Evolutionary conservation across 108 stramenopile species (phyloP).

Genomic region (Cyclotella cryptica): DNA sequence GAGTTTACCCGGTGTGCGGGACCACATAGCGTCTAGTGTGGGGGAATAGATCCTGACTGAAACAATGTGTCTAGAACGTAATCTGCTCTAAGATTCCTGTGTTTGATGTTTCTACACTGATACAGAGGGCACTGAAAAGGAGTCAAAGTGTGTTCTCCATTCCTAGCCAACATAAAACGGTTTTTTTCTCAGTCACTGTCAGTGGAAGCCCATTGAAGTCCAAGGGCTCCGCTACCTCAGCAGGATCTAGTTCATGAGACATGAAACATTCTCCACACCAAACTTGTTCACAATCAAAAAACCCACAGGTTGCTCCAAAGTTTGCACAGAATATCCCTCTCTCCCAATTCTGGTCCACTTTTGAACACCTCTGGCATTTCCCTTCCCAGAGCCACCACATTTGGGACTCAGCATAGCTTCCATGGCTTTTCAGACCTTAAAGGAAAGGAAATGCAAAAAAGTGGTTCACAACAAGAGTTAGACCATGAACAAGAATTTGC

Average conservation of each 20-base stretch:
- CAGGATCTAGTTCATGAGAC: slow-evolving; percentile 2
- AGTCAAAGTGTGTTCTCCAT: slow-evolving; percentile 8
- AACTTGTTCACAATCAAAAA: slow-evolving; percentile 1
- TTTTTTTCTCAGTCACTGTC: background rate
- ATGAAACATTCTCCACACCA: slow-evolving; percentile 25
- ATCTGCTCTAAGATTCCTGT: background rate
- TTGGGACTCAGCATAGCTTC: slow-evolving; percentile 1
- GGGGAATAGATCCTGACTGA: background rate
- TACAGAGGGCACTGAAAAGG: slow-evolving; percentile 22
- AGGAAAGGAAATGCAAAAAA: slow-evolving; percentile 33
- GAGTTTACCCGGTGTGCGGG: background rate
- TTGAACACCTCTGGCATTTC: slow-evolving; percentile 21
- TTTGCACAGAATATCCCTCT: slow-evolving; percentile 44
- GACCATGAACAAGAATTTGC: slow-evolving; percentile 20
- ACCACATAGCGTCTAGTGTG: slow-evolving; percentile 18
- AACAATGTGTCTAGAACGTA: slow-evolving; percentile 5
- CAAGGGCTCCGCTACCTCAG: background rate
- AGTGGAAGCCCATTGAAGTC: slow-evolving; percentile 14
- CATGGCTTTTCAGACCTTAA: slow-evolving; percentile 19
- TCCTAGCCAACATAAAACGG: slow-evolving; percentile 4
- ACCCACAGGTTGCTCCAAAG: slow-evolving; percentile 17
- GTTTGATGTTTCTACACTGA: slow-evolving; percentile 21
- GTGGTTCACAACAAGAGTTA: slow-evolving; percentile 32
- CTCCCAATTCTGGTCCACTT: background rate
- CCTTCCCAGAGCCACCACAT: slow-evolving; percentile 22